phyloP scores from a whole-genome alignment of 306 rosid species.

The Cucumis sativus region Cucumber_9930_V3 NC_026658.2:2959501-2960000 shows the following conservation, averaged over 20 bases:
- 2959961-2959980: constrained; percentile 64
- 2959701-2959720: neutral
- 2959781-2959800: constrained; percentile 4
- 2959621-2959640: constrained; percentile 15
- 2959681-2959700: neutral
- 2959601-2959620: constrained; percentile 12
- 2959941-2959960: constrained; percentile 66
- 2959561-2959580: constrained; percentile 4
- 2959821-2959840: constrained; percentile 50
- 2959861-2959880: constrained; percentile 60
- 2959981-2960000: constrained; percentile 67
- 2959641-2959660: constrained; percentile 6
- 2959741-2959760: neutral
- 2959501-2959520: constrained; percentile 1
- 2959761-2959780: neutral
- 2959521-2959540: constrained; percentile 16
- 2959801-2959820: constrained; percentile 10
- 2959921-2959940: constrained; percentile 79
- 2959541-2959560: constrained; percentile 3
- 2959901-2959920: constrained; percentile 73
- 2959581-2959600: neutral
- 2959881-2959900: constrained; percentile 70
- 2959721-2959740: neutral
- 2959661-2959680: neutral
- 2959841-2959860: constrained; percentile 56